Percentiles rank a stretch among this genome's conserved stretches.
These are phyloP conservation scores for Epithele typhae DNA, from an alignment of 768 basidiomycete genomes.

Conservation along the genomic window DNA sequence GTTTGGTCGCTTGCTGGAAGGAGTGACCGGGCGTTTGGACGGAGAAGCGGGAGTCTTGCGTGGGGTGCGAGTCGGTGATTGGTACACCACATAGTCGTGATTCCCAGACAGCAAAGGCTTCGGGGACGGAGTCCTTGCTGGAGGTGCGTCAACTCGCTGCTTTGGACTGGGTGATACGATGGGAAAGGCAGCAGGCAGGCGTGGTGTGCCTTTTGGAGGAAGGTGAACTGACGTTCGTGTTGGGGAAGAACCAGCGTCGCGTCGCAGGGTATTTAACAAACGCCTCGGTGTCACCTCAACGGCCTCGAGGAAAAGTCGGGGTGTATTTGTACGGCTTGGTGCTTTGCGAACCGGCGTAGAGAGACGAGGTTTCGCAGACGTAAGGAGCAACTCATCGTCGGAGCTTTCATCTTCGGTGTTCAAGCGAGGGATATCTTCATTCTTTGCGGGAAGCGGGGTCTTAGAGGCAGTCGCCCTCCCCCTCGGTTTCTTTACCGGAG, in stretches of 20 bases:
- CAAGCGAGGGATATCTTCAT: background rate
- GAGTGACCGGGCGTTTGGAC: background rate
- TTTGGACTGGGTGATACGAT: too few species aligned
- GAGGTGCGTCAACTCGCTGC: too few species aligned
- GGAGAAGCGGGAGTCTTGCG: background rate
- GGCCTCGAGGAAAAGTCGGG: slow-evolving; percentile 20
- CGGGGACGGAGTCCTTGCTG: slow-evolving; percentile 3
- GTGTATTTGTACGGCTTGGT: too few species aligned
- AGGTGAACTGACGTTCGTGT: slow-evolving; percentile 1
- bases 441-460: background rate
- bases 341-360: too few species aligned
- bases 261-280: slow-evolving; percentile 2
- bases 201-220: slow-evolving; percentile 6
- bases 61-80: too few species aligned
- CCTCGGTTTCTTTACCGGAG: background rate
- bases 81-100: too few species aligned
- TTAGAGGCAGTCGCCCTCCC: background rate
- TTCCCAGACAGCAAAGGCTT: slow-evolving; percentile 1
- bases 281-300: slow-evolving; percentile 23
- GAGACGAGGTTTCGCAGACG: slow-evolving; percentile 5
- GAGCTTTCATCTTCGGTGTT: background rate
- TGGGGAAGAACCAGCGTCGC: slow-evolving; percentile 5
- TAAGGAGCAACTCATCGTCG: slow-evolving; percentile 9
- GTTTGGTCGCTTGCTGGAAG: background rate
- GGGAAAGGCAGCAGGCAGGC: slow-evolving; percentile 8